Evolutionary conservation across 23 red algal genomes (phyloP).

Genomic region (Agarophyton chilense): DNA sequence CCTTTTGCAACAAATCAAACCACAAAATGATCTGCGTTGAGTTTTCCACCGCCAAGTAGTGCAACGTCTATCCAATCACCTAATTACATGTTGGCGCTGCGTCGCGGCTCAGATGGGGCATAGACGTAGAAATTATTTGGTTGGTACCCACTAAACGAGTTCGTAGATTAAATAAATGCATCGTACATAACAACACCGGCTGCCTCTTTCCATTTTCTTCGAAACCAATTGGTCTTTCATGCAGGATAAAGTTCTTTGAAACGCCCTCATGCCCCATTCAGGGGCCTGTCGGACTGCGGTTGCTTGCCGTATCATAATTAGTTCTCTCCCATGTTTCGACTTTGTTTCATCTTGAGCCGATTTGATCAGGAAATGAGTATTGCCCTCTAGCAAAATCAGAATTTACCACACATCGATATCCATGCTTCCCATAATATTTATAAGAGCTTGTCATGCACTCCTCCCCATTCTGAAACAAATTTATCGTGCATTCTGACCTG

Average conservation of each 20-base stretch:
- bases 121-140: background rate
- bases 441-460: background rate
- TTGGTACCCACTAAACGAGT: slow-evolving; percentile 1
- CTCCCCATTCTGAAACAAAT: background rate
- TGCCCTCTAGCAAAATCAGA: background rate
- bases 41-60: too few relatives aligned
- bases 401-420: background rate
- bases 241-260: background rate
- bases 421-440: background rate
- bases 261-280: background rate
- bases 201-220: background rate
- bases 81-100: too few relatives aligned
- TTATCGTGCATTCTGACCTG: background rate
- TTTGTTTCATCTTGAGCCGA: slow-evolving; percentile 2
- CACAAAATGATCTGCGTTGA: too few relatives aligned
- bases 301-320: background rate
- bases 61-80: too few relatives aligned
- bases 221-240: background rate
- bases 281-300: background rate
- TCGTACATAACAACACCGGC: background rate
- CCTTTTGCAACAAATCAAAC: too few relatives aligned
- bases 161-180: slow-evolving; percentile 9
- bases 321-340: background rate
- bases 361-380: background rate
- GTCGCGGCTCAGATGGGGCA: background rate